phyloP scores from a whole-genome alignment of 2,329 filamentous ascomycete genomes.

The Zasmidium cellare region DNA sequence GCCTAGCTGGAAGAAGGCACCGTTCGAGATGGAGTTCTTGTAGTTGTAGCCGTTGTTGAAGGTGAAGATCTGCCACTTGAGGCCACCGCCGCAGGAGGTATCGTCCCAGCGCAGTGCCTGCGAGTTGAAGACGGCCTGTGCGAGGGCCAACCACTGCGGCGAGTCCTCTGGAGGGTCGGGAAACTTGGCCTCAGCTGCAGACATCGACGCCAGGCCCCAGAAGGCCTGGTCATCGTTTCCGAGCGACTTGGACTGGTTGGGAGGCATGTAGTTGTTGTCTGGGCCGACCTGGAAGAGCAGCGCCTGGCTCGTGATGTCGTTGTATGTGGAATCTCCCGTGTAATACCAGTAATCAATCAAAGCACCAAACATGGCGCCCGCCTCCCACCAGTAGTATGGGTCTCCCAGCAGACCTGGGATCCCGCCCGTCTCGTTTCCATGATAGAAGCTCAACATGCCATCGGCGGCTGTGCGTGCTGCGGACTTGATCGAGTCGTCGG shows the following conservation, averaged over 20 bases:
- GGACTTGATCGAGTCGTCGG: constrained; percentile 43
- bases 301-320: constrained; percentile 58
- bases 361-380: constrained; percentile 62
- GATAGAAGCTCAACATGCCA: constrained; percentile 55
- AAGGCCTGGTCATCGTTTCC: constrained; percentile 61
- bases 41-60: constrained; percentile 54
- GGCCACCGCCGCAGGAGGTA: constrained; percentile 38
- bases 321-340: constrained; percentile 66
- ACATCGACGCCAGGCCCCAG: constrained; percentile 59
- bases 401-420: constrained; percentile 58
- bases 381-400: constrained; percentile 77
- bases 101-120: constrained; percentile 41
- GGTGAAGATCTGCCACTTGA: constrained; percentile 39
- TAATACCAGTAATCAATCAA: constrained; percentile 70
- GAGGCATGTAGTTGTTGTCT: constrained; percentile 60
- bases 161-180: constrained; percentile 42
- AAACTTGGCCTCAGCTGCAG: constrained; percentile 55
- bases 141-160: constrained; percentile 49
- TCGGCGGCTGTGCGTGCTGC: constrained; percentile 46
- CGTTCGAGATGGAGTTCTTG: constrained; percentile 54
- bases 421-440: constrained; percentile 52
- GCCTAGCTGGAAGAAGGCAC: constrained; percentile 53
- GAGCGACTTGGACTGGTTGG: constrained; percentile 38
- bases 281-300: constrained; percentile 63
- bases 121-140: constrained; percentile 44